Conservation (phyloP, 2,329 filamentous ascomycete genomes). For the Apiospora pterosperma region DNA sequence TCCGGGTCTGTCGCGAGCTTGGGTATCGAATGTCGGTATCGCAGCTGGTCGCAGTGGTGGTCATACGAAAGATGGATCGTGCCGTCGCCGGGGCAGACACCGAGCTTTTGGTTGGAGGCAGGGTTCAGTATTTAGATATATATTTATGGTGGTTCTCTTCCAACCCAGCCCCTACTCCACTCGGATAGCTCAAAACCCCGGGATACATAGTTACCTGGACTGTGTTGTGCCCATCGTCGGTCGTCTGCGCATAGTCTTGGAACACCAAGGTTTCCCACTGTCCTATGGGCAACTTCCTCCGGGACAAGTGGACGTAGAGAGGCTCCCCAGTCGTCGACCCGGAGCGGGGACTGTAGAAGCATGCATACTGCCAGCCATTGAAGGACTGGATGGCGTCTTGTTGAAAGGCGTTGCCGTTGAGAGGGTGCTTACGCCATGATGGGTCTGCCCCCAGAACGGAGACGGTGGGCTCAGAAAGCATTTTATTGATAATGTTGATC, state of each 20-base stretch:
- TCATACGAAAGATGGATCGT: conserved; percentile 52
- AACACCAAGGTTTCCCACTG: conserved; percentile 45
- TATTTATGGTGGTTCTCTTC: not conserved
- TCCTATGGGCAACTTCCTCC: conserved; percentile 36
- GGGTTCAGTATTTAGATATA: not conserved
- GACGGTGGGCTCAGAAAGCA: conserved; percentile 27
- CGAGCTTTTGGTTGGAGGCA: conserved; percentile 27
- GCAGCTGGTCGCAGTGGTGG: conserved; percentile 42
- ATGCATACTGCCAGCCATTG: conserved; percentile 46
- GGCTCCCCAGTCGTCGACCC: conserved; percentile 20
- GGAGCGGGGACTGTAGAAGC: conserved; percentile 34
- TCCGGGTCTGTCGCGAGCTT: conserved; percentile 29
- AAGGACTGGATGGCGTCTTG: conserved; percentile 44
- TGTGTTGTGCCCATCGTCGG: conserved; percentile 50
- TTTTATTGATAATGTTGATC: conserved; percentile 1
- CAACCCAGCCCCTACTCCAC: not conserved
- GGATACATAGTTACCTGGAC: conserved; percentile 34
- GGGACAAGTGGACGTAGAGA: conserved; percentile 42
- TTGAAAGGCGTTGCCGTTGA: conserved; percentile 48
- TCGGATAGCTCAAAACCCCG: not conserved
- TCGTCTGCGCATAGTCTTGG: conserved; percentile 45
- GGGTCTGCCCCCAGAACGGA: conserved; percentile 33
- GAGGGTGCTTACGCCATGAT: conserved; percentile 28
- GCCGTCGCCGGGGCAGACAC: conserved; percentile 45
- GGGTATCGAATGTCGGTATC: conserved; percentile 34